Percentiles rank a stretch among this genome's conserved stretches.
Evolutionary conservation across 495 filamentous ascomycete species (phyloP).

Genomic region (Podospora comata): DNA sequence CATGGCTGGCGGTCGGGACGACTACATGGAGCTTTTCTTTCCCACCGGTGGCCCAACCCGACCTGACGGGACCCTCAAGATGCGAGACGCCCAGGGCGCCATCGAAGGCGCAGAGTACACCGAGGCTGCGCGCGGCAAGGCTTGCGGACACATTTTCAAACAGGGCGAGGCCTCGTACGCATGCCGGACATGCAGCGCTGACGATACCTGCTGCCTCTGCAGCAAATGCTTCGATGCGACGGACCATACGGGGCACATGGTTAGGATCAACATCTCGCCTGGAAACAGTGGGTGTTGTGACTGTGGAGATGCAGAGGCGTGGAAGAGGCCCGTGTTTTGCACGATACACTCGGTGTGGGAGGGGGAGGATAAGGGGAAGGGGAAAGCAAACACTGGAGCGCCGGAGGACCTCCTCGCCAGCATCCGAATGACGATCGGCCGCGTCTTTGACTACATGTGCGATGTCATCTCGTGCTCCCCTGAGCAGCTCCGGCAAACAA

Average conservation of each 20-base stretch:
- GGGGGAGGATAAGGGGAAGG: slow-evolving; percentile 60
- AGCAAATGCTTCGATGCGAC: slow-evolving; percentile 91
- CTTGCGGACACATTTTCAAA: slow-evolving; percentile 97
- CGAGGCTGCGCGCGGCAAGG: slow-evolving; percentile 83
- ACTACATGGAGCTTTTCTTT: slow-evolving; percentile 75
- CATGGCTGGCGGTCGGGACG: slow-evolving; percentile 66
- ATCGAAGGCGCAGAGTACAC: slow-evolving; percentile 93
- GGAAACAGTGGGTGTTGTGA: slow-evolving; percentile 96
- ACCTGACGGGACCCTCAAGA: slow-evolving; percentile 58
- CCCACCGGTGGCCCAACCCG: slow-evolving; percentile 62
- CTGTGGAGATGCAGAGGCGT: slow-evolving; percentile 92
- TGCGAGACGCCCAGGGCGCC: slow-evolving; percentile 84
- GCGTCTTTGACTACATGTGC: slow-evolving; percentile 87
- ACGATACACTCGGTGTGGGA: slow-evolving; percentile 78
- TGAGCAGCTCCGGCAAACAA: slow-evolving; percentile 83
- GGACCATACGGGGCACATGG: slow-evolving; percentile 90
- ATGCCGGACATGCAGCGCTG: slow-evolving; percentile 86
- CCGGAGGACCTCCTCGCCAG: slow-evolving; percentile 69
- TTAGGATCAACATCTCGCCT: slow-evolving; percentile 76
- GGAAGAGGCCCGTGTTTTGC: slow-evolving; percentile 82
- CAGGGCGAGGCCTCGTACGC: slow-evolving; percentile 87
- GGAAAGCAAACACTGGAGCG: slow-evolving; percentile 53
- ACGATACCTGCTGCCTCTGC: slow-evolving; percentile 84
- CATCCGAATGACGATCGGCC: slow-evolving; percentile 79
- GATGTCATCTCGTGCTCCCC: slow-evolving; percentile 98